Evolutionary conservation across 2,329 filamentous ascomycete species (phyloP).

Genomic region (Fusarium neocosmosporiellum): DNA sequence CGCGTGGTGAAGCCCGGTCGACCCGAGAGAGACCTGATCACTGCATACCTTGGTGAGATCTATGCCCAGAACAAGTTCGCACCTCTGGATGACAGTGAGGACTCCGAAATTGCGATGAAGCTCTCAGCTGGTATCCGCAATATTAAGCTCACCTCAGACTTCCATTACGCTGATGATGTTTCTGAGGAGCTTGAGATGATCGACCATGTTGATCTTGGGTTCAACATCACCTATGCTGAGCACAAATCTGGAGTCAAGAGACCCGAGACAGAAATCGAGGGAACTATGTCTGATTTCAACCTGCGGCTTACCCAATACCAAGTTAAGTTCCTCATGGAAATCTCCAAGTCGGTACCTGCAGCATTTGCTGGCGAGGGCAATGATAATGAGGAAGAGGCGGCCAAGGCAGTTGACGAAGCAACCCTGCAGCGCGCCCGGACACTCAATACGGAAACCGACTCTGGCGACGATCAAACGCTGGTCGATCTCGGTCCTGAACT

Average conservation of each 20-base stretch:
- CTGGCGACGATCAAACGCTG: constrained; percentile 53
- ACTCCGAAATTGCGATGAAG: constrained; percentile 84
- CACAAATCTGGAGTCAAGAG: constrained; percentile 81
- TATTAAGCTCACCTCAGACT: constrained; percentile 88
- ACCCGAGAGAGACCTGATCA: constrained; percentile 82
- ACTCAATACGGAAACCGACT: constrained; percentile 46
- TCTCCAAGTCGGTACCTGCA: constrained; percentile 87
- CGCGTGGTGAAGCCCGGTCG: constrained; percentile 77
- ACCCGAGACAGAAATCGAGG: constrained; percentile 91
- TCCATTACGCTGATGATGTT: constrained; percentile 78
- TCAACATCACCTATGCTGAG: constrained; percentile 91
- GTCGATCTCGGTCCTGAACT: constrained; percentile 77
- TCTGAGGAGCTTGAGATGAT: constrained; percentile 95
- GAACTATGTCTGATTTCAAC: constrained; percentile 93
- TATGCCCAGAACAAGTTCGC: constrained; percentile 96
- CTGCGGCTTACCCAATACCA: constrained; percentile 90
- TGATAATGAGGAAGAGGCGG: constrained; percentile 77
- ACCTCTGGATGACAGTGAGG: constrained; percentile 80
- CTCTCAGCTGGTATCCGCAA: constrained; percentile 92
- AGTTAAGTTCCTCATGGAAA: constrained; percentile 86
- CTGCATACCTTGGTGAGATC: constrained; percentile 95
- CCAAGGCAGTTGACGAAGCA: constrained; percentile 75
- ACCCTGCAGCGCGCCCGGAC: constrained; percentile 62
- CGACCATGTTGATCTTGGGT: constrained; percentile 93
- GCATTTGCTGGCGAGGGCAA: constrained; percentile 80